Evolutionary conservation across 2,329 filamentous ascomycete species (phyloP), one percentile per base, ranked within the genome.

Genomic region (Daldinia sp.): DNA sequence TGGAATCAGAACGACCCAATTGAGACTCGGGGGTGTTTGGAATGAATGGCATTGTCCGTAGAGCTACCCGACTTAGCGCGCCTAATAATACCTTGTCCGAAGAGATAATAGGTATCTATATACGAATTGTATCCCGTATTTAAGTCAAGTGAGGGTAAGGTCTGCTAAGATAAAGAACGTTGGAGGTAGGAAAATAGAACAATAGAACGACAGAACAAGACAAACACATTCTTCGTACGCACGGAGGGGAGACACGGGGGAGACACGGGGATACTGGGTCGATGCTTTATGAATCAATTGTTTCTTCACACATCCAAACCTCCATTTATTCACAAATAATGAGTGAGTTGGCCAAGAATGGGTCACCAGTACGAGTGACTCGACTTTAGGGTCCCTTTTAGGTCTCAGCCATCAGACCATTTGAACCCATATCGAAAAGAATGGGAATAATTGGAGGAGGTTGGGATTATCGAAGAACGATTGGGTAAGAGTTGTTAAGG

Each of bases 1-100:
- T 92, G 52, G 93, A 96, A 81, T 97, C 94, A 72, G 88, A 88
- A 60, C 94, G 90, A 59, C 84, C 85, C 61, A 97, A 81, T 25
- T 90, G 80, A 17, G 91, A 90, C 80, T 97, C 94, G 67, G 94
- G 94, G 0, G 93, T 96, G 74, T 89, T 85, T 56, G 84, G 79
- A 66, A 88, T 84, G 76, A 88, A 87, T 62, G 88, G 85, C 88
- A 91, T 91, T 68, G 68, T 72, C 17, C 60, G 56, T 48, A 43
- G n/a, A 39, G 17, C 21, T 56, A 50, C 21, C n/a, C 8, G 9
- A 32, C n/a, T 6, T 48, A 30, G 27, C n/a, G n/a, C 25, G 30
- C 21, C 39, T 15, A 27, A 11, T 39, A n/a, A n/a, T n/a, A n/a
- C n/a, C n/a, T n/a, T n/a, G n/a, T n/a, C n/a, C n/a, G n/a, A n/a